Conservation (phyloP, 2,329 filamentous ascomycete species). For the Phialophora macrospora region DNA sequence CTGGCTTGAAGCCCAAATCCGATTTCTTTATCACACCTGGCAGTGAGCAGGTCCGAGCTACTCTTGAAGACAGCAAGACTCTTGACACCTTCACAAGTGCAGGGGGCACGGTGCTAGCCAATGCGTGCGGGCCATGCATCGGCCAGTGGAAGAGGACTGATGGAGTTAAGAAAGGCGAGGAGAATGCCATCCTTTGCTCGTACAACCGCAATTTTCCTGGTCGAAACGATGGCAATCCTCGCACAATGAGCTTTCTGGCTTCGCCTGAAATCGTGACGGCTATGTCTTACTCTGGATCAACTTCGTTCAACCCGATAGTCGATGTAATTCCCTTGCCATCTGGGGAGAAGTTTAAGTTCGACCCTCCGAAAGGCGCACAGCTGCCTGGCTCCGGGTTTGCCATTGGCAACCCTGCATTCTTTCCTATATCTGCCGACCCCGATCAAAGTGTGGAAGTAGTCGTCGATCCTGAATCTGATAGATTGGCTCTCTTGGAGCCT, state of each 20-base stretch:
- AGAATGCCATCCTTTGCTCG: slow-evolving; percentile 93
- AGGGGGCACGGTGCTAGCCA: slow-evolving; percentile 87
- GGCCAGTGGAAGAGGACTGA: slow-evolving; percentile 96
- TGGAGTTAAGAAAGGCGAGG: slow-evolving; percentile 78
- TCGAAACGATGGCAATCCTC: slow-evolving; percentile 93
- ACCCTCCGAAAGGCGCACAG: slow-evolving; percentile 67
- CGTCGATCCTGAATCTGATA: slow-evolving; percentile 84
- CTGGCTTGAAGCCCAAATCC: slow-evolving; percentile 85
- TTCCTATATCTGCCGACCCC: slow-evolving; percentile 72
- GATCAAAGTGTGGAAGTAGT: slow-evolving; percentile 73
- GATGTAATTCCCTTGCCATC: slow-evolving; percentile 80
- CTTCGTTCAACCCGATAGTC: slow-evolving; percentile 94
- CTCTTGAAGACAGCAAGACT: slow-evolving; percentile 85
- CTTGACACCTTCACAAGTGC: slow-evolving; percentile 83
- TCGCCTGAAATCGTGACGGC: slow-evolving; percentile 96
- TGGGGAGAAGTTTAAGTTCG: slow-evolving; percentile 83
- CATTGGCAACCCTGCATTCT: slow-evolving; percentile 73
- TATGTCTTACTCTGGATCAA: slow-evolving; percentile 88
- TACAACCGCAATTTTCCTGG: slow-evolving; percentile 99
- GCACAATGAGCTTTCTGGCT: slow-evolving; percentile 98
- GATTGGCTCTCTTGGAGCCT: slow-evolving; percentile 87
- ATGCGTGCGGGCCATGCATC: slow-evolving; percentile 85
- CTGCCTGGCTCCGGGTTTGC: slow-evolving; percentile 78
- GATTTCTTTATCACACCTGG: slow-evolving; percentile 97
- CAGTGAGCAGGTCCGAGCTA: slow-evolving; percentile 95